Evolutionary conservation across 108 stramenopile genomes (phyloP), one percentile per base, ranked within the genome.

Genomic region (Cyclotella kingstonii): DNA sequence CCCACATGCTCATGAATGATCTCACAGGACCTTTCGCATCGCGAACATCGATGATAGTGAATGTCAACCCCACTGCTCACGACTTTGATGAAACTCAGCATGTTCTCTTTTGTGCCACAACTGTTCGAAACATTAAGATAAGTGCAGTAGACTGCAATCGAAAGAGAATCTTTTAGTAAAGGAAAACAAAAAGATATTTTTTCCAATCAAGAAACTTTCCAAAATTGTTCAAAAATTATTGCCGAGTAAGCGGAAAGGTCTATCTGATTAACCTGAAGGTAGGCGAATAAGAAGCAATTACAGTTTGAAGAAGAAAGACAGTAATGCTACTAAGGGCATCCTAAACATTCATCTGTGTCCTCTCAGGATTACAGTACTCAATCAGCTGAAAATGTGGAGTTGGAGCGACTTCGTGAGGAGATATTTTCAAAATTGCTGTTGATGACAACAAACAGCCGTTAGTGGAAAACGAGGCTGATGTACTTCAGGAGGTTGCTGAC

Each of bases 81-180:
- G 97, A 97, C 34, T 95, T 85, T 65, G 94, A 95, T 47, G 97
- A 97, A 57, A 95, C 97, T 1, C 83, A 91, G 36, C 93, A 93
- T 40, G 95, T n/a, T n/a, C n/a, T n/a, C n/a, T n/a, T n/a, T n/a
- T n/a, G n/a, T n/a, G n/a, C n/a, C n/a, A n/a, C n/a, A n/a, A n/a
- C n/a, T n/a, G n/a, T n/a, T n/a, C n/a, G n/a, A n/a, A n/a, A n/a
- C n/a, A n/a, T n/a, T n/a, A n/a, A n/a, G n/a, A n/a, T n/a, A n/a
- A n/a, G n/a, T n/a, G n/a, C n/a, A n/a, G n/a, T n/a, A n/a, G n/a
- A n/a, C n/a, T n/a, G n/a, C n/a, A n/a, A n/a, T n/a, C n/a, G n/a
- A n/a, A n/a, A n/a, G n/a, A n/a, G n/a, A 66, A 68, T 12, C 18
- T 63, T 19, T 60, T 70, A 31, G 65, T 60, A 17, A 68, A 78